Base-by-base conservation (phyloP, 75 land plant genomes). In the Cunninghamia lanceolata region DNA sequence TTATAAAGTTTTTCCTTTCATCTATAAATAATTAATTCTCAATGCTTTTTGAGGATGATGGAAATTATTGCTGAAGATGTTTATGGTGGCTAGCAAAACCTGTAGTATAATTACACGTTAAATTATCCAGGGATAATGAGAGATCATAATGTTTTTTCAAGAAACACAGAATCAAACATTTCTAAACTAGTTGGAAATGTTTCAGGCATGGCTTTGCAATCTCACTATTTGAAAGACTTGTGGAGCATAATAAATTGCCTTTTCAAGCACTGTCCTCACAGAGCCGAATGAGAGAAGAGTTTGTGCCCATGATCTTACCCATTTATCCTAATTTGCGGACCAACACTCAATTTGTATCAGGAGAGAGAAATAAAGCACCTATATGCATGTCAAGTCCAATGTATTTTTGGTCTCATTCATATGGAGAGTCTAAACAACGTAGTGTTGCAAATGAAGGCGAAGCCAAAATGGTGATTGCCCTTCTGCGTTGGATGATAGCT, bases 141-240 rank as follows among this genome's bases (percentile, higher is more conserved):
- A 73, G 14, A 34, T 34, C 13, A 34, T 32, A 34, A 73, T 1
- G 5, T n/a, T 39, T 47, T 36, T 47, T 42, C 17, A 11, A 79
- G 19, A 45, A 68, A 56, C 7, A n/a, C 16, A 47, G 32, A 14
- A 74, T 74, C 3, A 30, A 40, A 25, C 30, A 9, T 46, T 71
- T 16, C 76, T 59, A 43, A 34, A 34, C n/a, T 3, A 73, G 86
- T 54, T 15, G 42, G 39, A 38, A 66, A 36, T 87, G 88, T 63
- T 52, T 42, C 63, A 89, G 84, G 83, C 86, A 89, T 63, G 84
- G 81, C 25, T 89, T 89, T 38, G 86, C 78, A 75, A 90, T 89
- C 17, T 89, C 90, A 17, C 59, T 89, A 84, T 89, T 89, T 89
- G 90, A 89, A 73, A 86, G 90, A 56, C 83, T 89, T n/a, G 90